Evolutionary conservation across 306 rosid genomes (phyloP), one percentile per base, ranked within the genome.

Genomic region (Ormosia semicastrata): DNA sequence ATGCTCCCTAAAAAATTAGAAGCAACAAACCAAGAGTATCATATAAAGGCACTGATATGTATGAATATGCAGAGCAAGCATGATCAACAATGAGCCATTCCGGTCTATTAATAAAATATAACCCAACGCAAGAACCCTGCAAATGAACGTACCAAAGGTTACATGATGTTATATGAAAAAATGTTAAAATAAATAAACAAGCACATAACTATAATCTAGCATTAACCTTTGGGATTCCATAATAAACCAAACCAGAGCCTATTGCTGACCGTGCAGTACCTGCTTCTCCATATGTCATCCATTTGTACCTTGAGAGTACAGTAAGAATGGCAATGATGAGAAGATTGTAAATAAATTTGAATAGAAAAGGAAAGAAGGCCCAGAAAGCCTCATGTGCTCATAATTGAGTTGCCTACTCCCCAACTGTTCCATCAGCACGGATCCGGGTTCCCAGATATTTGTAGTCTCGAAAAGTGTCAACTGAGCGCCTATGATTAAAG

Each of bases 281-380:
- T 6, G 89, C 97, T 87, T 96, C 99, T 89, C 99, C 99, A 81
- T 79, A 96, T 33, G 99, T 96, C 92, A 96, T 91, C 99, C 99
- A 96, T 87, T 96, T 93, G 92, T 96, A 96, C 91, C 99, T 95
- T 80, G 24, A 73, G 50, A 66, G 75, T 7, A 58, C 70, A 83
- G 69, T 56, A 54, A 47, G 54, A 77, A 71, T 40, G 71, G 70
- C 71, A 75, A 79, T 46, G 49, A 78, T 82, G 66, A 75, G 85
- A 67, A 84, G 29, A 3, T 36, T 79, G 80, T 71, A 43, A 71
- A 53, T n/a, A 71, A 69, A 71, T 66, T 66, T 32, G 11, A 60
- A 37, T 43, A 34, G 56, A 75, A 70, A 62, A 53, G 0, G 39
- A 54, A 77, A 58, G 6, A 62, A 73, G 49, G 29, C 43, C 24